Conservation (phyloP, 78 protist species). For the Ministeria vibrans region DNA sequence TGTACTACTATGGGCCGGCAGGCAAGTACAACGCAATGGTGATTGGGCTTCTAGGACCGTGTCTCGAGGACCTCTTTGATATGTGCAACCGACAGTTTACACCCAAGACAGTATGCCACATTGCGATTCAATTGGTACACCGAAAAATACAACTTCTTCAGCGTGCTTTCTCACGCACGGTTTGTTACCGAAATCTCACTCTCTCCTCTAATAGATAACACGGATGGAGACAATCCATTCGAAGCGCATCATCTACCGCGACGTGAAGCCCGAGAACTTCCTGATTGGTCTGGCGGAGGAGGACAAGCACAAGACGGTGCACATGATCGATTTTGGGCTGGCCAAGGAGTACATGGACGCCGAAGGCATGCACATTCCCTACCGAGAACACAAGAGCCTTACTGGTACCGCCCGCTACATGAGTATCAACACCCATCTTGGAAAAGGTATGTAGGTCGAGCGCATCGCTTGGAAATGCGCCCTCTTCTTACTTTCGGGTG, state of each 20-base stretch:
- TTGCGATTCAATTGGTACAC: conserved; percentile 88
- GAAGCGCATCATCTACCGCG: conserved; percentile 86
- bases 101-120: conserved; percentile 80
- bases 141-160: not conserved
- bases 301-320: conserved; percentile 45
- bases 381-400: conserved; percentile 88
- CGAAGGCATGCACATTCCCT: conserved; percentile 89
- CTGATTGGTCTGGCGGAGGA: conserved; percentile 85
- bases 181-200: not conserved
- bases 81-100: conserved; percentile 77
- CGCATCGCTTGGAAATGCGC: not conserved
- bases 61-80: conserved; percentile 93
- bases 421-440: conserved; percentile 85
- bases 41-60: conserved; percentile 95
- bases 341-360: conserved; percentile 93
- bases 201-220: not conserved
- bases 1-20: conserved; percentile 21
- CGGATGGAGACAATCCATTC: conserved; percentile 61
- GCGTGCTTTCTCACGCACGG: not conserved
- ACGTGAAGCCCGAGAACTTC: conserved; percentile 93
- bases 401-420: conserved; percentile 97
- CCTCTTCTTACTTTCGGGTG: not conserved
- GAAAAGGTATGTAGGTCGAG: conserved; percentile 35
- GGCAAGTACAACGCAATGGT: conserved; percentile 54
- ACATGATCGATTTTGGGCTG: conserved; percentile 94